Conservation (phyloP, 495 filamentous ascomycete genomes). For the Thermothielavioides terrestris region DNA sequence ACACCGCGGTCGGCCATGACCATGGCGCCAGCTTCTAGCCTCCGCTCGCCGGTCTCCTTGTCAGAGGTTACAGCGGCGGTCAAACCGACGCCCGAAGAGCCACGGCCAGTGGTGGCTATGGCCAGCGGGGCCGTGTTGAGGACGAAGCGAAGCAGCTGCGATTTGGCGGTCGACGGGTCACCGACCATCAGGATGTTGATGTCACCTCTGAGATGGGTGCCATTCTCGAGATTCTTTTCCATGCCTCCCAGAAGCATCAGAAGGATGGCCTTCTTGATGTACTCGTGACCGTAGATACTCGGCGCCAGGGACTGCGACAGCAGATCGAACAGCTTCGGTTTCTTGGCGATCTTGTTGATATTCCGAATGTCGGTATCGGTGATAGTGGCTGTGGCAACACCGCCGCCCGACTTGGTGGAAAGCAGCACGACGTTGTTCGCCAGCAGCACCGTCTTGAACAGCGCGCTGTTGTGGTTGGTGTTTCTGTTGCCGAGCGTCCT, state of each 20-base stretch:
- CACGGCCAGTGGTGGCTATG: conserved; percentile 94
- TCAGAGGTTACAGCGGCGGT: conserved; percentile 94
- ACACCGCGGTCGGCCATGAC: conserved; percentile 95
- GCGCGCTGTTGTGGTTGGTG: conserved; percentile 72
- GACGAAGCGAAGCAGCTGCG: conserved; percentile 93
- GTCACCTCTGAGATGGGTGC: conserved; percentile 93
- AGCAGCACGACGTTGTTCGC: conserved; percentile 94
- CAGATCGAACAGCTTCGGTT: conserved; percentile 86
- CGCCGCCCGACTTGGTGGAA: conserved; percentile 91
- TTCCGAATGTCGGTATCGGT: conserved; percentile 98
- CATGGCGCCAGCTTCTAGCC: conserved; percentile 97
- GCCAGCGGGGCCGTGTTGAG: conserved; percentile 95
- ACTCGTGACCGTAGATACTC: conserved; percentile 93
- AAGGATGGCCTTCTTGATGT: conserved; percentile 97
- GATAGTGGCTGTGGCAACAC: conserved; percentile 82
- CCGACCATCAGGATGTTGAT: conserved; percentile 99
- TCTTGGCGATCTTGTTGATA: conserved; percentile 96
- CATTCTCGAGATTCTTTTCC: conserved; percentile 98
- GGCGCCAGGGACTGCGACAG: conserved; percentile 96
- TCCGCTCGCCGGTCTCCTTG: conserved; percentile 93
- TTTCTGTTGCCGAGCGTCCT: conserved; percentile 91
- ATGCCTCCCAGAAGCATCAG: conserved; percentile 96
- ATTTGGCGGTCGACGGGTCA: conserved; percentile 97
- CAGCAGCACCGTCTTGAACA: conserved; percentile 86
- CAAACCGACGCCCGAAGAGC: conserved; percentile 95